These are phyloP conservation scores for Saksenaea vasiformis DNA, from an alignment of 371 early-diverging fungal species.

Conservation along the genomic window DNA sequence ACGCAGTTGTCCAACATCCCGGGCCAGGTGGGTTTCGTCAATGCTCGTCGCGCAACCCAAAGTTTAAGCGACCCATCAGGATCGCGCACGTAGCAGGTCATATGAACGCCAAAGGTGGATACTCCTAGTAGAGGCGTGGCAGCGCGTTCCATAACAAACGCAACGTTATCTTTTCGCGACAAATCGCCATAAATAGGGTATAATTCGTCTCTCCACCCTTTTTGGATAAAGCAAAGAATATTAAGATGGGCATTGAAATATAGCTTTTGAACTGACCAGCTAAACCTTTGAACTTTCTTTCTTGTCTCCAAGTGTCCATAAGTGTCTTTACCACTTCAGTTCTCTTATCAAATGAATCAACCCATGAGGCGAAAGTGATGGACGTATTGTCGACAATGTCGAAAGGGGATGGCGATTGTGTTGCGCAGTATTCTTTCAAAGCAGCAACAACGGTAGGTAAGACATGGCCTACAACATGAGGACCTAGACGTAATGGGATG, in stretches of 20 bases:
- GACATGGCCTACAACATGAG: slow-evolving; percentile 40
- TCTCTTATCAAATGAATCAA: slow-evolving; percentile 36
- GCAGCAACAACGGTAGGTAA: slow-evolving; percentile 26
- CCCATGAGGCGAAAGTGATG: slow-evolving; percentile 28
- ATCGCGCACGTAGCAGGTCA: slow-evolving; percentile 70
- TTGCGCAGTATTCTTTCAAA: slow-evolving; percentile 33
- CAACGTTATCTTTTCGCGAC: slow-evolving; percentile 39
- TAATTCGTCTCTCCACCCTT: slow-evolving; percentile 65
- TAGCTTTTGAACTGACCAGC: slow-evolving; percentile 14
- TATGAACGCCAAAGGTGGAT: slow-evolving; percentile 78
- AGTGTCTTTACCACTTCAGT: slow-evolving; percentile 37
- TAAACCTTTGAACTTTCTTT: slow-evolving; percentile 30
- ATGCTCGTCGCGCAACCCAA: slow-evolving; percentile 86
- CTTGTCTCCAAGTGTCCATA: slow-evolving; percentile 44
- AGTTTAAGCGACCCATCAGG: slow-evolving; percentile 57
- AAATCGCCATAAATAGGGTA: slow-evolving; percentile 75
- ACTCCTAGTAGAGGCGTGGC: slow-evolving; percentile 80
- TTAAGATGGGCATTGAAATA: not conserved
- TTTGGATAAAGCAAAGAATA: not conserved
- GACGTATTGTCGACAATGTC: slow-evolving; percentile 18
- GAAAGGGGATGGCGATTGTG: slow-evolving; percentile 24
- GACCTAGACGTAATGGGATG: slow-evolving; percentile 31
- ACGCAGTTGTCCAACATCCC: slow-evolving; percentile 86
- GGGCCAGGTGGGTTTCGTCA: slow-evolving; percentile 86
- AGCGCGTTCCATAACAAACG: slow-evolving; percentile 80